Evolutionary conservation across 306 rosid genomes (phyloP), one percentile per base, ranked within the genome.

Genomic region (Arachis stenosperma): DNA sequence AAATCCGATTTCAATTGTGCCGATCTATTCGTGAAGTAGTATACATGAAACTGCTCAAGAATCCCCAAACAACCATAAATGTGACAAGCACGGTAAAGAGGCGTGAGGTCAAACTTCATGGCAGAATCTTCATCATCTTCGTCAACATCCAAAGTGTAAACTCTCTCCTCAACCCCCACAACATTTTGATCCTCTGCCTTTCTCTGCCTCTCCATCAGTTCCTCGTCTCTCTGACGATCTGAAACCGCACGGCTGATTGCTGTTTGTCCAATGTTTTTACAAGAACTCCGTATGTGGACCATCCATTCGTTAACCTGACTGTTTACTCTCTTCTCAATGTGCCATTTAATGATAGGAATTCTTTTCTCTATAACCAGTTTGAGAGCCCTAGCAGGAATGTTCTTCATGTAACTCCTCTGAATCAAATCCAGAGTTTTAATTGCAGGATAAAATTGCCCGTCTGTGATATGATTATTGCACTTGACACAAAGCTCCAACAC

Each of bases 241-340:
- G 92, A 79, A 5, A 88, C 92, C 52, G 92, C 76, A 17, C 83
- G 93, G 10, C 88, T 86, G 39, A 93, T 93, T 8, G 96, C 96
- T 1, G 90, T 82, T 67, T 91, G 94, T 57, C 98, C 98, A 17
- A 93, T 89, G 62, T 27, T 76, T 77, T 91, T 90, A 6, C 92
- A 93, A 51, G 98, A 88, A 59, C 96, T 89, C 69, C 98, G 77
- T 6, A 93, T 80, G 13, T 87, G 96, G 8, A 89, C 96, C 71
- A 93, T 86, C 98, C 98, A 93, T 70, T 93, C 98, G 74, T 90
- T 93, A 69, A 93, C 89, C 52, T 89, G 88, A 72, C 93, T 80
- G 61, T 84, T 81, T 7, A 89, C 94, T 81, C 84, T 87, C 88
- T 90, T 90, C 86, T 86, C 92, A 57, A 90, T 79, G 83, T 93